Percentiles rank a stretch among this genome's conserved stretches.
Evolutionary conservation across 2,329 filamentous ascomycete species (phyloP).

Genomic region (Chaetomiaceae sp.): DNA sequence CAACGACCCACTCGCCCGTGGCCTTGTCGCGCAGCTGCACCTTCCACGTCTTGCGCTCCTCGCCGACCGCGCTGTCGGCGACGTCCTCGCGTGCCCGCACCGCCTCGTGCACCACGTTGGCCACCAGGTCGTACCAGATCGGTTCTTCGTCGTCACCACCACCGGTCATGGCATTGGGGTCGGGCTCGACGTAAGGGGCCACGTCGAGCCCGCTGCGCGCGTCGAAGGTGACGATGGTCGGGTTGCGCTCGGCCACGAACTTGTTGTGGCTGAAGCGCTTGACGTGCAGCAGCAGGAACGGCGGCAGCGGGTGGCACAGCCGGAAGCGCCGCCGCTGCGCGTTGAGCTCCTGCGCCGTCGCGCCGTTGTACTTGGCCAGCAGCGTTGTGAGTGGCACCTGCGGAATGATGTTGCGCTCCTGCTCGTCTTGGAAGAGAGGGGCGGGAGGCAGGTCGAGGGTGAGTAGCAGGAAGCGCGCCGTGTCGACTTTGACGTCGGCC

Average conservation of each 20-base stretch:
- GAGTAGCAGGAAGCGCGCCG: slow-evolving; percentile 79
- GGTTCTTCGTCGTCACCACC: slow-evolving; percentile 69
- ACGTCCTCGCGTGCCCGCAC: slow-evolving; percentile 74
- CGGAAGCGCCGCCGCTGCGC: slow-evolving; percentile 85
- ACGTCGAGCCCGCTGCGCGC: slow-evolving; percentile 73
- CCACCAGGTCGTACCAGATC: slow-evolving; percentile 90
- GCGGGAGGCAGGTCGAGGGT: slow-evolving; percentile 88
- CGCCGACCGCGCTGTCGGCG: slow-evolving; percentile 66
- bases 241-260: slow-evolving; percentile 92
- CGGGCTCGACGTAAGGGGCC: slow-evolving; percentile 84
- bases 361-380: slow-evolving; percentile 87
- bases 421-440: slow-evolving; percentile 91
- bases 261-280: slow-evolving; percentile 97
- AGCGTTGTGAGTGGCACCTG: slow-evolving; percentile 79
- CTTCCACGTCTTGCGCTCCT: slow-evolving; percentile 87
- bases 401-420: slow-evolving; percentile 93
- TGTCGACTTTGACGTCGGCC: slow-evolving; percentile 68
- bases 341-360: slow-evolving; percentile 79
- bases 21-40: slow-evolving; percentile 80
- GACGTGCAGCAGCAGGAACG: slow-evolving; percentile 87
- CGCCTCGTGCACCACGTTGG: slow-evolving; percentile 86
- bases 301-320: slow-evolving; percentile 82
- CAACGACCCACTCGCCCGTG: slow-evolving; percentile 81
- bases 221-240: slow-evolving; percentile 96
- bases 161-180: slow-evolving; percentile 62